Conservation (phyloP, 2,329 filamentous ascomycete species). For the Diaporthe amygdali region DNA sequence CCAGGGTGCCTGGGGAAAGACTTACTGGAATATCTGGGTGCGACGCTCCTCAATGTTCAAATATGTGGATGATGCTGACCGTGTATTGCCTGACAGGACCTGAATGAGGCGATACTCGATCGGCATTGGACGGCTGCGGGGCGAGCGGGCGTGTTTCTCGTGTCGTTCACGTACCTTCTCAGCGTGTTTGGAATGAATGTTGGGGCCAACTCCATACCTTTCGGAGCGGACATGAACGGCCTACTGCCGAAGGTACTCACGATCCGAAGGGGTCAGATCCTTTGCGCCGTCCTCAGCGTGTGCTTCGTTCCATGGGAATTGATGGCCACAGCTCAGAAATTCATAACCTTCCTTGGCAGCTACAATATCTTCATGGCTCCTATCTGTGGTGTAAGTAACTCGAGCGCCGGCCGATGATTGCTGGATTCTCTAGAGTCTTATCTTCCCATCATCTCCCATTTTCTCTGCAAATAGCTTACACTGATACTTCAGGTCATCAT, state of each 20-base stretch:
- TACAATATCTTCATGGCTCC: conserved; percentile 36
- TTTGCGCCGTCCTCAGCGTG: conserved; percentile 42
- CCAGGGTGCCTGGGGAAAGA: conserved; percentile 40
- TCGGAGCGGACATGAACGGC: conserved; percentile 46
- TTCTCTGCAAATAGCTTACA: too few relatives aligned
- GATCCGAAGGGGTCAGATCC: conserved; percentile 46
- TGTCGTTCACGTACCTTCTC: conserved; percentile 32
- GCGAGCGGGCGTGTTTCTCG: conserved; percentile 40
- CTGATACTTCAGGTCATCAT: too few relatives aligned
- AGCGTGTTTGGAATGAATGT: conserved; percentile 49
- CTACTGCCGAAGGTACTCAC: conserved; percentile 47
- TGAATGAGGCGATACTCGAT: conserved; percentile 42
- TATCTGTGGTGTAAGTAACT: conserved; percentile 23
- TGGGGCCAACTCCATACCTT: conserved; percentile 45
- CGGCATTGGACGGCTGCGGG: conserved; percentile 37
- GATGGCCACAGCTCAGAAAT: conserved; percentile 29
- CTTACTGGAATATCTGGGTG: conserved; percentile 44
- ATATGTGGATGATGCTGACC: too few relatives aligned
- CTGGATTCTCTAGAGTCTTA: too few relatives aligned
- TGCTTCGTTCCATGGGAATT: conserved; percentile 35
- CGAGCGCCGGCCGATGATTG: too few relatives aligned
- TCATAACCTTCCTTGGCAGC: conserved; percentile 33
- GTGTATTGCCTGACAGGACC: too few relatives aligned
- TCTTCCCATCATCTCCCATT: too few relatives aligned
- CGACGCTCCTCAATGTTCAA: too few relatives aligned